Base-by-base conservation (phyloP, 345 rosid species). In the Salix suchowensis region DNA sequence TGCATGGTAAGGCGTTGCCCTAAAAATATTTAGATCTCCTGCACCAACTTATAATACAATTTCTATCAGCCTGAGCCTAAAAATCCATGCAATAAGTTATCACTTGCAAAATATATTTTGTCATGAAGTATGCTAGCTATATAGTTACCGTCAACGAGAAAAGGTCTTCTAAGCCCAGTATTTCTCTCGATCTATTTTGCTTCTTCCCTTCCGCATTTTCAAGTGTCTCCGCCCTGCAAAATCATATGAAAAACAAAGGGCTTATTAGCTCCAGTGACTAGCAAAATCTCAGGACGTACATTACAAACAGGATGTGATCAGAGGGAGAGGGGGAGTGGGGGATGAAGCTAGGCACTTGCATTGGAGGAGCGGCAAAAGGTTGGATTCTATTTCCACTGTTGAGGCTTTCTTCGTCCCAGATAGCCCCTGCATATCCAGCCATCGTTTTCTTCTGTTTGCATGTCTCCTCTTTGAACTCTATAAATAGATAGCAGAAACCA, bases 111-210 rank as follows among this genome's bases (percentile, higher is more conserved):
- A n/a, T 15, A 62, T 12, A 13, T 44, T 44, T 44, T 44, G 48
- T 44, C 13, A 44, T 3, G 16, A 13, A 44, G 14, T 13, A 12
- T 12, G 23, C 44, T 40, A 8, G 23, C 44, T 40, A 8, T 40
- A 10, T 15, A 66, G 60, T 65, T 26, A 79, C 82, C 24, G 37
- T 62, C 6, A 70, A 65, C 18, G 82, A 79, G 36, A 37, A 21
- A 23, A 79, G 71, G 19, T 74, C 82, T n/a, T 79, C 44, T n/a
- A 74, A 61, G 15, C 82, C 82, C 74, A 79, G 50, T 28, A 64
- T 23, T 15, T 37, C 26, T 8, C 32, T 50, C 24, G 37, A 48
- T 10, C 46, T 50, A 64, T 34, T 50, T 32, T 54, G 66, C 14
- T 44, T 44, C 55, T 69, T 30, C 52, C 72, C 61, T 13, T 7